These are phyloP conservation scores for Stagonosporopsis cucurbitacearum DNA, from an alignment of 2,329 filamentous ascomycete genomes.

Conservation along the genomic window DNA sequence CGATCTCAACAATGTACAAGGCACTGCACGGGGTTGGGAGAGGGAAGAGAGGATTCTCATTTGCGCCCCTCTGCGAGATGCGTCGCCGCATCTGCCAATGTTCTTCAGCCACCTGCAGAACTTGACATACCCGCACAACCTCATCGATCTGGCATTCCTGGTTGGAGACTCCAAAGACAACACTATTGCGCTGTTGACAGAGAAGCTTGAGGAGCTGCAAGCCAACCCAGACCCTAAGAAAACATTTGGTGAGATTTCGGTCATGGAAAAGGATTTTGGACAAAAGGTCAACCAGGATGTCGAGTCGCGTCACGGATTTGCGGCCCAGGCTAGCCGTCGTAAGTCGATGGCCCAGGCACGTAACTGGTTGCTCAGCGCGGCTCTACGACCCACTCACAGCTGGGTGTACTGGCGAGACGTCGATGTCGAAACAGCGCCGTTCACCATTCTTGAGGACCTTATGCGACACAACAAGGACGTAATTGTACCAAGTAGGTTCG, in stretches of 20 bases:
- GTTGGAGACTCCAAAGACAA: slow-evolving; percentile 97
- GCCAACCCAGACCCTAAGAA: slow-evolving; percentile 78
- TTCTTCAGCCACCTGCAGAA: slow-evolving; percentile 98
- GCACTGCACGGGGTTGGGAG: slow-evolving; percentile 93
- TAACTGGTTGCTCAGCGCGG: slow-evolving; percentile 95
- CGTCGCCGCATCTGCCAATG: slow-evolving; percentile 90
- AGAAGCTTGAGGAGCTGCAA: slow-evolving; percentile 80
- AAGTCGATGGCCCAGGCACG: slow-evolving; percentile 98
- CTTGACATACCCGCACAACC: slow-evolving; percentile 94
- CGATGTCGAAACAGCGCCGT: slow-evolving; percentile 95
- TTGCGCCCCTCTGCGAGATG: slow-evolving; percentile 92
- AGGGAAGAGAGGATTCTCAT: slow-evolving; percentile 93
- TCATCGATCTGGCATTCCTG: slow-evolving; percentile 95
- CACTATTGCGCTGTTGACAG: slow-evolving; percentile 77
- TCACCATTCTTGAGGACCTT: slow-evolving; percentile 94
- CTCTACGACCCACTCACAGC: slow-evolving; percentile 90
- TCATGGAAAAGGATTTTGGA: slow-evolving; percentile 98
- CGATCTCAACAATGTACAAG: slow-evolving; percentile 89
- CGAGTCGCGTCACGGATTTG: slow-evolving; percentile 95
- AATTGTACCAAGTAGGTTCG: slow-evolving; percentile 89
- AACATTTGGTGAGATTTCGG: slow-evolving; percentile 93
- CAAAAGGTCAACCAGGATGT: slow-evolving; percentile 98
- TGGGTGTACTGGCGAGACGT: slow-evolving; percentile 99
- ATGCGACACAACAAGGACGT: slow-evolving; percentile 99
- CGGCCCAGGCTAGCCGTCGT: slow-evolving; percentile 88